These are phyloP conservation scores for Fusarium anthophilum DNA, from an alignment of 2,329 filamentous ascomycete species.

Conservation along the genomic window DNA sequence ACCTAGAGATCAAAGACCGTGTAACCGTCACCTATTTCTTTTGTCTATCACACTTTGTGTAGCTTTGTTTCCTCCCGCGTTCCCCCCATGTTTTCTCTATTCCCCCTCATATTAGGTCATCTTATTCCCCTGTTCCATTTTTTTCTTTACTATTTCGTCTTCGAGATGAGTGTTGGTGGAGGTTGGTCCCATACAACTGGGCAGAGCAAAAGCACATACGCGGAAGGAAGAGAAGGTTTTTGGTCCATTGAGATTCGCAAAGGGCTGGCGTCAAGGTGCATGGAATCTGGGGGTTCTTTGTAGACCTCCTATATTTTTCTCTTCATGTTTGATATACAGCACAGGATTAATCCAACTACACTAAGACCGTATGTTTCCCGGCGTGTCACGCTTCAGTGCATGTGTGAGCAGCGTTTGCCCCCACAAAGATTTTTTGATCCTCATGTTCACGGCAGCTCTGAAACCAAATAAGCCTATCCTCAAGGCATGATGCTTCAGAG, in stretches of 20 bases:
- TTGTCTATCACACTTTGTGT: conserved; percentile 30
- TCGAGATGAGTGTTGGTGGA: conserved; percentile 27
- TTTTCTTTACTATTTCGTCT: conserved; percentile 17
- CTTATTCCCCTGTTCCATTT: conserved; percentile 10
- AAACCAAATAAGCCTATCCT: not conserved
- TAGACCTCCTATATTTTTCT: conserved; percentile 19
- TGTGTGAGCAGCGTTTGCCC: not conserved
- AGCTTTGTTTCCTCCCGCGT: conserved; percentile 23
- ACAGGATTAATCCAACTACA: conserved; percentile 25
- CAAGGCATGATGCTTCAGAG: too few species aligned
- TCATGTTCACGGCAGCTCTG: too few species aligned
- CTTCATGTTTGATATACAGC: conserved; percentile 25
- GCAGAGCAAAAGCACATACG: conserved; percentile 29
- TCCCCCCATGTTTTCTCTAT: conserved; percentile 16
- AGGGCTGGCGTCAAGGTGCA: conserved; percentile 43
- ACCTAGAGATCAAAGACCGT: conserved; percentile 17
- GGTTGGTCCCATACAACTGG: conserved; percentile 19
- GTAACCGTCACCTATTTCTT: conserved; percentile 23
- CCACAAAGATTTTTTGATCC: not conserved
- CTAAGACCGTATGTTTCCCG: conserved; percentile 10
- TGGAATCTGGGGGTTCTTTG: conserved; percentile 32
- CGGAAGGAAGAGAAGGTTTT: conserved; percentile 23
- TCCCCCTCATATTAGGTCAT: conserved; percentile 21
- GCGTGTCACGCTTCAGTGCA: not conserved
- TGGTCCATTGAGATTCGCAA: conserved; percentile 39